Evolutionary conservation across 2,329 filamentous ascomycete species (phyloP), one percentile per base, ranked within the genome.

Genomic region (Teratosphaeria viscida): DNA sequence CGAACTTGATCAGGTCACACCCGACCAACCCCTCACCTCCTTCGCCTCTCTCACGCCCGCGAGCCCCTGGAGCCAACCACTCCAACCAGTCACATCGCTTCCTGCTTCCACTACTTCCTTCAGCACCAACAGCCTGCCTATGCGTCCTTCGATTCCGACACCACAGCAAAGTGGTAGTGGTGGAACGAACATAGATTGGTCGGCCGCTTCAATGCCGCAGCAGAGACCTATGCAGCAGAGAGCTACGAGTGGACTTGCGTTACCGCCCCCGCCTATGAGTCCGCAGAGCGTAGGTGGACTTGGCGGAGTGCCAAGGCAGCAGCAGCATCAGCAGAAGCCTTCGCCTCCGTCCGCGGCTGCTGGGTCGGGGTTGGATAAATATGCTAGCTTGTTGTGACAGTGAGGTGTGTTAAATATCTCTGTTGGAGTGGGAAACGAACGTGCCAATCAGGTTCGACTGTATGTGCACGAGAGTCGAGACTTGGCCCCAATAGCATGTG

Each of bases 311-410:
- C 27, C n/a, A 26, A 5, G 14, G 52, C 12, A n/a, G 53, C 27
- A 27, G 29, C 60, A 57, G 52, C 57, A 19, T 39, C 55, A 62
- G 47, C 61, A 57, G 14, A 55, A 39, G 29, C 55, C 56, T 52
- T 53, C 59, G 26, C 43, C 43, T 5, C 59, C 39, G 23, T 32
- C 59, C 12, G 5, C 16, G 39, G 52, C 60, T 58, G 66, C 64
- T 61, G 61, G 23, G 23, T 23, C 57, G 57, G 84, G 85, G 0
- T 75, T 88, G 73, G 84, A 86, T 72, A 85, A 85, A 74, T 88
- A 87, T 64, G 81, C 85, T 71, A 88, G 85, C 74, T 70, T 88
- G 65, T 72, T 88, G 65, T 87, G 63, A 66, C 53, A 54, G 23
- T 16, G 11, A 39, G 35, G 35, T 39, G 35, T 11, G 5, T 1